Evolutionary conservation across 139 green algal species (phyloP), one percentile per base, ranked within the genome.

Genomic region (Pleodorina starrii): DNA sequence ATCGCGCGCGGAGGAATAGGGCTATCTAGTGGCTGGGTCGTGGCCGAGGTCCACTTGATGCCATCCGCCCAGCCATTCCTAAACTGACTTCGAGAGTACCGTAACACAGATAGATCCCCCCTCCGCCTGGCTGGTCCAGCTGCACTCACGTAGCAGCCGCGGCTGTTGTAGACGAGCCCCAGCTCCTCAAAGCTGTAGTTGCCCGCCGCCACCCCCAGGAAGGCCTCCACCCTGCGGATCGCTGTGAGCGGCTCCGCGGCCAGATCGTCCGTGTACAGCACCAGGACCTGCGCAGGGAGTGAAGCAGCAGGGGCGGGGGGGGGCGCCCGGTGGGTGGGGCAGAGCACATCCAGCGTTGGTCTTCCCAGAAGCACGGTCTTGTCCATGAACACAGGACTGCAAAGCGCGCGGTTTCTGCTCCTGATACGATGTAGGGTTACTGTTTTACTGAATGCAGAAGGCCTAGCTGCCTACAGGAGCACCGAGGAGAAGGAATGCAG

Each of bases 261-360:
- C 66, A 88, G 27, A 19, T 88, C 82, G 10, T 88, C 82, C 46
- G 82, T 80, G 82, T 88, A 88, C 32, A 80, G 82, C 32, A 88
- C 82, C 63, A 80, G 63, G 27, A 88, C 25, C 82, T 88, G 63
- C 36, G 42, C 27, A 36, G 6, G 72, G 40, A 9, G 72, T n/a
- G n/a, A 57, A 35, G 48, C 5, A 48, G 69, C 69, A 2, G 35
- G 19, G 32, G n/a, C n/a, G n/a, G n/a, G n/a, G n/a, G n/a, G n/a
- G n/a, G n/a, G n/a, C n/a, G 16, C n/a, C 11, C 9, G 2, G 36
- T 76, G 35, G 68, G 32, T n/a, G n/a, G 25, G 68, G 16, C 32
- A 76, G 29, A 43, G 69, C 16, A 66, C n/a, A n/a, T n/a, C n/a
- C n/a, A n/a, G n/a, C n/a, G n/a, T n/a, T n/a, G n/a, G n/a, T n/a